A percentile compares a stretch with the other conserved stretches of the same genome.
These are phyloP conservation scores for Lentinula edodes DNA, from an alignment of 768 basidiomycete genomes.

Conservation along the genomic window DNA sequence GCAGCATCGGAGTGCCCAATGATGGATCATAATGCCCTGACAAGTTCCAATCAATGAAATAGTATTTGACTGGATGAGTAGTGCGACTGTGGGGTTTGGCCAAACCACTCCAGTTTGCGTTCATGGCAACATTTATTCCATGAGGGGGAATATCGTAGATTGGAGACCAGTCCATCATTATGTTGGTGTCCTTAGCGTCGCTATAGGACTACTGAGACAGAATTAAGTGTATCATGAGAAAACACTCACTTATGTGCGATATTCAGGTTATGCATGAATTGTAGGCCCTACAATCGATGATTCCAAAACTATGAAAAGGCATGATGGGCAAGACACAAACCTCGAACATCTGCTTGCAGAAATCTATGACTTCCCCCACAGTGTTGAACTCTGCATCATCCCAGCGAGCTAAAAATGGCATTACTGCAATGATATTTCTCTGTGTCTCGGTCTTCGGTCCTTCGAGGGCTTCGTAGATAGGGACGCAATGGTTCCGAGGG, in stretches of 20 bases:
- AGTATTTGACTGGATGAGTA: slow-evolving; percentile 6
- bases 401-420: slow-evolving; percentile 17
- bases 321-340: slow-evolving; percentile 13
- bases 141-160: neutral
- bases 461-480: slow-evolving; percentile 17
- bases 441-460: neutral
- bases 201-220: slow-evolving; percentile 13
- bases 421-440: slow-evolving; percentile 17
- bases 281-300: slow-evolving; percentile 19
- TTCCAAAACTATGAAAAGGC: neutral
- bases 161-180: slow-evolving; percentile 1
- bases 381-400: slow-evolving; percentile 14
- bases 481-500: slow-evolving; percentile 30
- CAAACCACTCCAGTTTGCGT: neutral
- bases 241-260: slow-evolving; percentile 20
- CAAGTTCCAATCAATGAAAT: slow-evolving; percentile 33
- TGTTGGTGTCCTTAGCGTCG: neutral
- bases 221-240: slow-evolving; percentile 14
- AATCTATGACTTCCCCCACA: slow-evolving; percentile 26
- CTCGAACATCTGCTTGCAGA: slow-evolving; percentile 24
- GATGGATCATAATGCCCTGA: slow-evolving; percentile 21
- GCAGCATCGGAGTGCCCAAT: slow-evolving; percentile 18
- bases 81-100: slow-evolving; percentile 19
- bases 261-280: slow-evolving; percentile 20
- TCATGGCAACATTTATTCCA: slow-evolving; percentile 3